Base-by-base conservation (phyloP, 1,139 yeast species). In the Candida sojae region DNA sequence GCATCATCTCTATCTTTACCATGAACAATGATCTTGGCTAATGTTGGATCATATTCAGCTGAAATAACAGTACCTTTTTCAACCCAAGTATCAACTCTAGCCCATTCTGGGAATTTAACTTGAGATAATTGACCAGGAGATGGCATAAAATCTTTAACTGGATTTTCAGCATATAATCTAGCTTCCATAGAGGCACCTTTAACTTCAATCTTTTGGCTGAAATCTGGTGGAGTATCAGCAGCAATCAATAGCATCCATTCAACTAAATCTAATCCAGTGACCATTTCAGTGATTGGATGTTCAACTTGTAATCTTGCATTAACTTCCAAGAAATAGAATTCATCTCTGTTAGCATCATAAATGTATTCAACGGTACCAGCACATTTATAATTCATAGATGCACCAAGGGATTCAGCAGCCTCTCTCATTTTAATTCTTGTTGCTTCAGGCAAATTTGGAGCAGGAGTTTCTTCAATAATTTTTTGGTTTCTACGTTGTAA, bases 341-440 rank as follows among this genome's bases (percentile, higher is more conserved):
- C 95, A 61, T 91, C 95, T 57, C 96, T 75, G 48, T 65, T 75
- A 61, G 87, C 86, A 63, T 93, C 98, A 61, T 89, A 92, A 59
- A 93, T 92, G 64, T 86, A 93, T 70, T 93, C 99, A 57, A 93
- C 96, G 7, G 99, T 93, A 65, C 98, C 99, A 43, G 98, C 98
- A 70, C 97, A 84, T 70, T 88, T 90, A 72, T 93, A 93, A 57
- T 88, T 83, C 84, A 93, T 83, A 26, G 87, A 72, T 8, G 89
- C 67, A 49, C 86, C 96, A 54, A 93, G 75, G 46, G 84, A 84
- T 66, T 88, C 96, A 38, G 97, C 92, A 38, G 97, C 95, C 45
- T 74, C 73, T 69, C 92, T 83, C 88, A 93, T 85, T 51, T 73
- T 78, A 42, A 68, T 68, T 60, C 97, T 80, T 2, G 97, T 90